These are phyloP conservation scores for Aspergillus wentii DNA, from an alignment of 495 filamentous ascomycete genomes.

Conservation along the genomic window DNA sequence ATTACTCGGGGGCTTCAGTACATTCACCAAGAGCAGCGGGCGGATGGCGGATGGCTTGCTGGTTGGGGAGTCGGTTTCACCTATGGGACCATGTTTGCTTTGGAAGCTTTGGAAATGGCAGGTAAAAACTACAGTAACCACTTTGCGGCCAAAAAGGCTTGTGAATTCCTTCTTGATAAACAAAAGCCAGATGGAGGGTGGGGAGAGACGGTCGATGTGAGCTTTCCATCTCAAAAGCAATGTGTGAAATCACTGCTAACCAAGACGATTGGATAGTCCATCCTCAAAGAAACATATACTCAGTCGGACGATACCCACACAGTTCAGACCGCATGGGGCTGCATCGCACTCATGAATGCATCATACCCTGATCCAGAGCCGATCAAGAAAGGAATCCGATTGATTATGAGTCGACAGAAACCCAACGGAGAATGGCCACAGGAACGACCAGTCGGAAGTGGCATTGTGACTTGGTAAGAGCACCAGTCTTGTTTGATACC, in stretches of 20 bases:
- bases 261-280: too few relatives aligned
- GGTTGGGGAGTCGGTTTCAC: constrained; percentile 17
- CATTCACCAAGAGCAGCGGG: constrained; percentile 7
- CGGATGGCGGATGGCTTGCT: constrained; percentile 16
- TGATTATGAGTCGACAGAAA: constrained; percentile 9
- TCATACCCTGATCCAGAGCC: constrained; percentile 4
- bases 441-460: background rate
- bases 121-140: constrained; percentile 9
- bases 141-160: constrained; percentile 6
- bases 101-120: constrained; percentile 13
- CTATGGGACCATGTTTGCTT: constrained; percentile 15
- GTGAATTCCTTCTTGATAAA: constrained; percentile 13
- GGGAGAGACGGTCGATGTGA: constrained; percentile 13
- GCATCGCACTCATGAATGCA: constrained; percentile 4
- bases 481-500: too few relatives aligned
- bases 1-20: constrained; percentile 9
- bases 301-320: constrained; percentile 1
- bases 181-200: constrained; percentile 19
- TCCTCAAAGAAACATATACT: constrained; percentile 2
- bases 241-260: too few relatives aligned
- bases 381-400: constrained; percentile 5
- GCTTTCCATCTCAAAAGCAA: too few relatives aligned
- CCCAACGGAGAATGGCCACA: constrained; percentile 3
- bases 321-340: constrained; percentile 7
- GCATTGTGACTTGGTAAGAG: background rate